Base-by-base conservation (phyloP, 371 early-diverging fungal species). In the Mycotypha africana region DNA sequence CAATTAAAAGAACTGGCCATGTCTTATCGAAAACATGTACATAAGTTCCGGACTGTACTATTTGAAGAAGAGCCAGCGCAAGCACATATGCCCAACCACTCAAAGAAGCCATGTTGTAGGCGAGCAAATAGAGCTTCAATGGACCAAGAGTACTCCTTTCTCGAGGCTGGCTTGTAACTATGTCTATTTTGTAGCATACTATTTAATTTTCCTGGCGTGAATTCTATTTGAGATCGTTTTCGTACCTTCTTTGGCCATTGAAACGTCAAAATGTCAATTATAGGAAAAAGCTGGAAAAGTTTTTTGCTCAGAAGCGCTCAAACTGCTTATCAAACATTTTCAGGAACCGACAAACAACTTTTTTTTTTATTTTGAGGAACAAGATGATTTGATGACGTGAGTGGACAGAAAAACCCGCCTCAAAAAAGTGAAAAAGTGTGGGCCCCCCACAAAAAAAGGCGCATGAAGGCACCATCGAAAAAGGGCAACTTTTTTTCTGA, bases 81-180 rank as follows among this genome's bases (percentile, higher is more conserved):
- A 91, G 72, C 17, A 87, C 68, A 56, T 70, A 79, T 20, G 65
- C 71, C 93, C 93, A 92, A 28, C 79, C 87, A n/a, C 62, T 59
- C 43, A 80, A 78, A 26, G 88, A 88, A 3, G 70, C 76, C 31
- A 73, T 61, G 61, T 92, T 92, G 75, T 91, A 92, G 34, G 74
- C 63, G 30, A 89, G 63, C 39, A 92, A 74, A 64, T 91, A 92
- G 12, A 20, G 21, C 22, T 49, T 49, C 15, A 49, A 42, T 15
- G 37, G 42, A 22, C 49, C 42, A 4, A 42, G 28, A 20, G 42
- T 42, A 30, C 42, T 37, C 37, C 28, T 42, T 36, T 45, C 37
- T 42, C 11, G n/a, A 28, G 28, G 8, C 11, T 28, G 28, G n/a
- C n/a, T n/a, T n/a, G n/a, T n/a, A n/a, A 28, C 30, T 28, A 28